Conservation (phyloP, 768 basidiomycete species). For the Boletus rubroflammeus region DNA sequence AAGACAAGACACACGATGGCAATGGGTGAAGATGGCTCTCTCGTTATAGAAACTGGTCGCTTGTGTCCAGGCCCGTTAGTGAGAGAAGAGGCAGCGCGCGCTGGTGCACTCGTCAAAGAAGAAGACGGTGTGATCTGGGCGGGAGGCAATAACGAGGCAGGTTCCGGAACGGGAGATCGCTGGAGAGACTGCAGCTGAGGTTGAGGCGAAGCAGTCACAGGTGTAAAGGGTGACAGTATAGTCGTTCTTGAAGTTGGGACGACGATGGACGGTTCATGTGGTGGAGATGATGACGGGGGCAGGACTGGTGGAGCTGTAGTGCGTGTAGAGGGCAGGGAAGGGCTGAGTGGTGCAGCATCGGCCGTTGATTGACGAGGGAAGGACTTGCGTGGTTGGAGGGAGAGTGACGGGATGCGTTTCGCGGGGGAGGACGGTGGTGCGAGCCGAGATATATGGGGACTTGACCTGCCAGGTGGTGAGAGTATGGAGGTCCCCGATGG, state of each 20-base stretch:
- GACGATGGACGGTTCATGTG: conserved; percentile 17
- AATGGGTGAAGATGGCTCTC: conserved; percentile 27
- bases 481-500: conserved; percentile 22
- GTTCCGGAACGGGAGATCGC: conserved; percentile 16
- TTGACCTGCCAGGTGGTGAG: conserved; percentile 28
- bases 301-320: conserved; percentile 24
- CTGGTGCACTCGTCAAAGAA: conserved; percentile 12
- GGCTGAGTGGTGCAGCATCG: conserved; percentile 31
- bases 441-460: conserved; percentile 28
- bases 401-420: conserved; percentile 48
- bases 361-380: conserved; percentile 43
- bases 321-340: conserved; percentile 21
- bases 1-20: conserved; percentile 16
- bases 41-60: conserved; percentile 18
- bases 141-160: conserved; percentile 7
- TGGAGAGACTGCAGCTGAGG: conserved; percentile 21
- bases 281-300: conserved; percentile 14
- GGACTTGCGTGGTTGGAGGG: conserved; percentile 49
- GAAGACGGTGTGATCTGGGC: conserved; percentile 15
- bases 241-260: conserved; percentile 33
- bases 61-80: conserved; percentile 9
- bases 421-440: conserved; percentile 48
- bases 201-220: conserved; percentile 31
- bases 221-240: conserved; percentile 38
- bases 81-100: conserved; percentile 1